These are phyloP conservation scores for Dimargaris verticillata DNA, from an alignment of 192 early-diverging fungal species.

Conservation along the genomic window DNA sequence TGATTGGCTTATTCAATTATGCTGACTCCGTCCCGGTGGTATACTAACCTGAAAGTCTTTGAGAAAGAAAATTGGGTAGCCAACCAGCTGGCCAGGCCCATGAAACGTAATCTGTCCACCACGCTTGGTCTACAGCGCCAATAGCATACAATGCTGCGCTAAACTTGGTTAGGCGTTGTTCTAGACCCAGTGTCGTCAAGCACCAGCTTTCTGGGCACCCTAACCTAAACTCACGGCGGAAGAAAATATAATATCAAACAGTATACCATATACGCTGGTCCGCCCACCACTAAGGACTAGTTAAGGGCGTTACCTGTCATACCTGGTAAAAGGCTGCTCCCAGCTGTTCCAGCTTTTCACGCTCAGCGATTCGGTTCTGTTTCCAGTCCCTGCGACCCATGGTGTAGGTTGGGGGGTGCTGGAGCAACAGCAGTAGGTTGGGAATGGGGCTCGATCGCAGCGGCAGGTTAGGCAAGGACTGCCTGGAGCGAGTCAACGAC, in stretches of 20 bases:
- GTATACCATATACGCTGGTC: too few species aligned
- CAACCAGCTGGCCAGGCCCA: slow-evolving; percentile 92
- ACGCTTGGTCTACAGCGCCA: slow-evolving; percentile 41
- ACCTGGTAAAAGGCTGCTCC: slow-evolving; percentile 61
- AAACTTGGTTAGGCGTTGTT: too few species aligned
- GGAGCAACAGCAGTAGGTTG: slow-evolving; percentile 46
- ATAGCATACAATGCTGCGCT: too few species aligned
- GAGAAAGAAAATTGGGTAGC: slow-evolving; percentile 80
- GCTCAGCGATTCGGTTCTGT: slow-evolving; percentile 28
- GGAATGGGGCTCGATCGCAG: slow-evolving; percentile 13
- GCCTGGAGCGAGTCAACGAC: not conserved
- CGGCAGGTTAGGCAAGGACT: not conserved
- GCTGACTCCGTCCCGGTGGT: too few species aligned
- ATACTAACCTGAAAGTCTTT: slow-evolving; percentile 40
- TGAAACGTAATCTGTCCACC: slow-evolving; percentile 95
- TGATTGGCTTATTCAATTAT: too few species aligned
- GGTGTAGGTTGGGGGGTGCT: slow-evolving; percentile 87
- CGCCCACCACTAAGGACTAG: too few species aligned
- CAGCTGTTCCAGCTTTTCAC: slow-evolving; percentile 28
- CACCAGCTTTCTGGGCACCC: too few species aligned
- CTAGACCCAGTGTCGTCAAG: too few species aligned
- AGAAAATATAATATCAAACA: too few species aligned
- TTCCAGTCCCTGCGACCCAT: slow-evolving; percentile 70
- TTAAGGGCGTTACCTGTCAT: not conserved
- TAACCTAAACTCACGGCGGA: too few species aligned